These are phyloP conservation scores for Auriscalpium vulgare DNA, from an alignment of 768 basidiomycete genomes.

Conservation along the genomic window DNA sequence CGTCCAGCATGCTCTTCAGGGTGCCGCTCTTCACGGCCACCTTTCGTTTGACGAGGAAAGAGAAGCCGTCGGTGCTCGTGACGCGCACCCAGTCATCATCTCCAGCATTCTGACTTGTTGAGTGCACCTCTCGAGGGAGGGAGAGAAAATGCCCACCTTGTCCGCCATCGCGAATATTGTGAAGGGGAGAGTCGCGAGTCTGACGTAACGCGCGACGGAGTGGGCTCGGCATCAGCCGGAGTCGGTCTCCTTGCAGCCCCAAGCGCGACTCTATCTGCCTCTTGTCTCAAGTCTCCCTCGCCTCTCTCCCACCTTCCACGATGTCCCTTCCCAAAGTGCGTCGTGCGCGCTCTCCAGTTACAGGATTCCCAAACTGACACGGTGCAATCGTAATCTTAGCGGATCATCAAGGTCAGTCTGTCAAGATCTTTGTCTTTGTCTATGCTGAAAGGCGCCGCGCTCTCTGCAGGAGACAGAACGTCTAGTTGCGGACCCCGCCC, in stretches of 20 bases:
- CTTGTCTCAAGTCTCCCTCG: neutral
- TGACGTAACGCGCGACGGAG: neutral
- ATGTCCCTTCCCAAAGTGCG: conserved; percentile 52
- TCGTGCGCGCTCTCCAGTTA: neutral
- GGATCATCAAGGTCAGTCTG: conserved; percentile 43
- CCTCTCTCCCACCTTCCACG: conserved; percentile 1
- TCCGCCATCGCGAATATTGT: neutral
- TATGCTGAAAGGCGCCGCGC: conserved; percentile 11
- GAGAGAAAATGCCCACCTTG: neutral
- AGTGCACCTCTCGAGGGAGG: neutral
- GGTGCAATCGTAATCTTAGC: conserved; percentile 24
- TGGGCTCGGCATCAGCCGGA: neutral
- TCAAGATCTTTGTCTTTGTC: neutral
- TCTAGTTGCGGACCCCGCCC: conserved; percentile 91
- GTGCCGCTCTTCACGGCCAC: conserved; percentile 76
- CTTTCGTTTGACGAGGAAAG: conserved; percentile 69
- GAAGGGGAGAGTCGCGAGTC: neutral
- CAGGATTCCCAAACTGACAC: neutral
- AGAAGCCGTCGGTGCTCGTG: conserved; percentile 70
- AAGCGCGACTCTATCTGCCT: neutral
- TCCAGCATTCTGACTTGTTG: neutral
- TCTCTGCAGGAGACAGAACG: conserved; percentile 88
- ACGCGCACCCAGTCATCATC: conserved; percentile 67
- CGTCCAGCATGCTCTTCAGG: conserved; percentile 62
- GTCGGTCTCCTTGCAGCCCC: neutral